Percentiles rank a stretch among this genome's conserved stretches.
Conservation (phyloP, 2,329 filamentous ascomycete genomes). For the Trichoderma semiorbis region DNA sequence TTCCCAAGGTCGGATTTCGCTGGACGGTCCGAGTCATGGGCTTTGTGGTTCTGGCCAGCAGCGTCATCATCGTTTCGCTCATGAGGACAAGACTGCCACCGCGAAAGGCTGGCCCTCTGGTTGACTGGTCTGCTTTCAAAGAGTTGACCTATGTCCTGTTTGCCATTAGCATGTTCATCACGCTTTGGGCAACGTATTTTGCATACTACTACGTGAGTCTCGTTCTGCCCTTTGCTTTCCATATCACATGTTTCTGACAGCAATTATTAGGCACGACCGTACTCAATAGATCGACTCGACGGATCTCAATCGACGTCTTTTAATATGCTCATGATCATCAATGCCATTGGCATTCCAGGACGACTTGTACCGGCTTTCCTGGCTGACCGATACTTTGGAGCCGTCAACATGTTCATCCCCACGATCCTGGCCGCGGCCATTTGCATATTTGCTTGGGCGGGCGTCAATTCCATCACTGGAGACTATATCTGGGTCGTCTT, state of each 20-base stretch:
- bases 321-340: conserved; percentile 57
- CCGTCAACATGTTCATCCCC: conserved; percentile 54
- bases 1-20: conserved; percentile 58
- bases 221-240: no score
- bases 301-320: conserved; percentile 50
- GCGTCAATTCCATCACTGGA: conserved; percentile 36
- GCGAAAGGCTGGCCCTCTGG: conserved; percentile 46
- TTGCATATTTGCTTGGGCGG: conserved; percentile 50
- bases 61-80: conserved; percentile 38
- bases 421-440: conserved; percentile 46
- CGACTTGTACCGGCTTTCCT: conserved; percentile 53
- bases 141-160: conserved; percentile 43
- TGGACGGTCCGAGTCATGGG: conserved; percentile 64
- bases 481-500: conserved; percentile 58
- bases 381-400: conserved; percentile 52
- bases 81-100: conserved; percentile 48
- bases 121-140: conserved; percentile 50
- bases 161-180: conserved; percentile 35
- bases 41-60: conserved; percentile 52
- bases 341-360: conserved; percentile 54
- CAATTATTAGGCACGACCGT: conserved; percentile 35
- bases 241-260: background rate
- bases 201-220: conserved; percentile 44
- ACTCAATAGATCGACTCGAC: conserved; percentile 39
- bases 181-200: conserved; percentile 49